Evolutionary conservation across 2,329 filamentous ascomycete species (phyloP).

Genomic region (Penicillium sp.): DNA sequence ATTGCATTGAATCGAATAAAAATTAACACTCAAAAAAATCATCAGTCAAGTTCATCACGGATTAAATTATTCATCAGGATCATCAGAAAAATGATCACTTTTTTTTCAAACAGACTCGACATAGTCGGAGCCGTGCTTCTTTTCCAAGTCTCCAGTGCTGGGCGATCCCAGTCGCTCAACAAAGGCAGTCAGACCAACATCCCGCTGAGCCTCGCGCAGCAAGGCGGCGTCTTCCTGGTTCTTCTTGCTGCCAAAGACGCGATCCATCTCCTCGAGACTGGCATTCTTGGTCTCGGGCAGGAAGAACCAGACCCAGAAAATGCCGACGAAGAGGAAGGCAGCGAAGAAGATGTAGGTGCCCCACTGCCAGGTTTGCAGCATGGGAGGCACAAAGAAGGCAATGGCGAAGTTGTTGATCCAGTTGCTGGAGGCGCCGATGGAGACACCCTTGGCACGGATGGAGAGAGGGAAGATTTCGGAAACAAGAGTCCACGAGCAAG

Average conservation of each 20-base stretch:
- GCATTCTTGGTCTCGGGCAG: constrained; percentile 55
- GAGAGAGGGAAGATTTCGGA: constrained; percentile 27
- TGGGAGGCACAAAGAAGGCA: constrained; percentile 25
- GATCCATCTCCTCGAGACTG: constrained; percentile 51
- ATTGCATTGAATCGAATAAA: too few species aligned
- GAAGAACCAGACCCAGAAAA: constrained; percentile 25
- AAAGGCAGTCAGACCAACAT: constrained; percentile 20
- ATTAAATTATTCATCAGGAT: neutral
- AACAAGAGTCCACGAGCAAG: constrained; percentile 24
- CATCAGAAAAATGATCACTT: neutral
- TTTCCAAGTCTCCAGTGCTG: constrained; percentile 13
- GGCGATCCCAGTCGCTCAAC: constrained; percentile 15
- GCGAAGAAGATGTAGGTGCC: constrained; percentile 29
- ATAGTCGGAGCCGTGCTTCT: constrained; percentile 14
- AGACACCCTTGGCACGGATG: constrained; percentile 26
- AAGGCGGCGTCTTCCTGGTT: constrained; percentile 23
- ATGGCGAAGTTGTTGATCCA: constrained; percentile 29
- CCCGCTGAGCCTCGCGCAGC: constrained; percentile 20
- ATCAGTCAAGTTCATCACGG: neutral
- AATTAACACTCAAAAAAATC: too few species aligned
- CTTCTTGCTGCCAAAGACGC: constrained; percentile 26
- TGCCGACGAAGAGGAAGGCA: constrained; percentile 19
- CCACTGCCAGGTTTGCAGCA: constrained; percentile 22
- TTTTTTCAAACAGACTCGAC: constrained; percentile 16
- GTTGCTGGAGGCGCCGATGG: constrained; percentile 26